Base-by-base conservation (phyloP, 116 monocot species). In the Iris pallida region DNA sequence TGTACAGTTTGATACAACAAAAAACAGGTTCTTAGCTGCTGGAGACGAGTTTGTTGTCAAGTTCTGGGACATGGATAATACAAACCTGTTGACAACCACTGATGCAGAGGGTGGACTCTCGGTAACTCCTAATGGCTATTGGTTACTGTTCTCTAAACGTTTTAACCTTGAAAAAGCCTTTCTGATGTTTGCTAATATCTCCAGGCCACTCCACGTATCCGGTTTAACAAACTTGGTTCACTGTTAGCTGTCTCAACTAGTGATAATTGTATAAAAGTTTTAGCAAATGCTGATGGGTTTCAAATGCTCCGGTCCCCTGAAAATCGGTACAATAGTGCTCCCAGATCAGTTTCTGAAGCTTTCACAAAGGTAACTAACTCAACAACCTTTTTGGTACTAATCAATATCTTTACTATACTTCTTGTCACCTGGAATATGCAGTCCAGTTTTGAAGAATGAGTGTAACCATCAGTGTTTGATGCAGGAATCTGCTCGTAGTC, bases 31-130 rank as follows among this genome's bases (percentile, higher is more conserved):
- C 69, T 69, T 81, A 63, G 77, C 81, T 49, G 76, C 68, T 57
- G 81, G 81, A 52, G 81, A 81, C 68, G 81, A 73, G 20, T 62
- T 47, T 16, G 41, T 68, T 68, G 64, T 81, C 63, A 81, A 81
- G 68, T 77, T 77, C 54, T 81, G 81, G 81, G 71, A 81, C 63
- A 72, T 81, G 72, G 73, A 76, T 53, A 45, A 77, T 57, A n/a
- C 19, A 54, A 71, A 73, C 63, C 62, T 64, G 11, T 53, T 81
- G 61, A 58, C 63, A 55, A 72, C 68, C 20, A 41, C 64, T 30
- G 68, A 76, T 52, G 81, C 77, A 18, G 77, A 57, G 8, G 76
- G 81, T 58, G 77, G 76, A 59, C 59, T 81, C 17, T 49, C 61
- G 63, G 81, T 81, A 69, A 81, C 20, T 66, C 45, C 10, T 41